Percentiles rank a stretch among this genome's conserved stretches.
These are phyloP conservation scores for Phytophthora cryptogea DNA, from an alignment of 352 stramenopile species.

Conservation along the genomic window DNA sequence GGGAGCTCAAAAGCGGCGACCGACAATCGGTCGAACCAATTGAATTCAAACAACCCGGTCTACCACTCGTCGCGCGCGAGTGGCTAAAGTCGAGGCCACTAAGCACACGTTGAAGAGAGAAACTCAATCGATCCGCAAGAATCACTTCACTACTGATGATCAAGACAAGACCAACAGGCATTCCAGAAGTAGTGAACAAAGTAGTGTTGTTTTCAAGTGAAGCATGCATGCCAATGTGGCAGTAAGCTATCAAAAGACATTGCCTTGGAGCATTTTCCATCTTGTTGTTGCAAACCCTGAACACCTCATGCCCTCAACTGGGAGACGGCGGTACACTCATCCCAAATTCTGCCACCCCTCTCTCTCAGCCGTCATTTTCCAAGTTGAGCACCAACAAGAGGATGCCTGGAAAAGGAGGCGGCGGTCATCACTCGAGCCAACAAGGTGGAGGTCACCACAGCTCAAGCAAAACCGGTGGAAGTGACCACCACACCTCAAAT, in stretches of 20 bases:
- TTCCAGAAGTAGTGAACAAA: not conserved
- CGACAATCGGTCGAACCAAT: slow-evolving; percentile 43
- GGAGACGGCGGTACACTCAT: not conserved
- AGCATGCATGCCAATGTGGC: not conserved
- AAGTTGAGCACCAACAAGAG: not conserved
- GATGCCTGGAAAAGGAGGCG: slow-evolving; percentile 3
- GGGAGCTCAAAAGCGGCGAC: slow-evolving; percentile 26
- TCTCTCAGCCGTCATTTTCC: not conserved
- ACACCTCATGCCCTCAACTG: not conserved
- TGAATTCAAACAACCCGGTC: slow-evolving; percentile 47
- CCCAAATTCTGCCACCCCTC: not conserved
- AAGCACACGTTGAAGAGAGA: not conserved
- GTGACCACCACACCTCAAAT: not conserved
- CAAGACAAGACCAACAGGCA: not conserved
- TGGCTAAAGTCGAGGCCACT: slow-evolving; percentile 4
- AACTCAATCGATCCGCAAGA: not conserved
- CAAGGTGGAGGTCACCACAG: slow-evolving; percentile 1
- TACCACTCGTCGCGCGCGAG: slow-evolving; percentile 35
- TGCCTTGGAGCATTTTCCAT: not conserved
- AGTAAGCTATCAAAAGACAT: not conserved
- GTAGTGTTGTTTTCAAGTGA: slow-evolving; percentile 2
- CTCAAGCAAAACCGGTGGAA: not conserved
- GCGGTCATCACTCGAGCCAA: not conserved
- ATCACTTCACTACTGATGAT: not conserved
- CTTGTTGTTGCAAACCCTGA: too few relatives aligned